Percentiles rank a stretch among this genome's conserved stretches.
Evolutionary conservation across 1,139 yeast species (phyloP).

Genomic region (Scheffersomyces titani): DNA sequence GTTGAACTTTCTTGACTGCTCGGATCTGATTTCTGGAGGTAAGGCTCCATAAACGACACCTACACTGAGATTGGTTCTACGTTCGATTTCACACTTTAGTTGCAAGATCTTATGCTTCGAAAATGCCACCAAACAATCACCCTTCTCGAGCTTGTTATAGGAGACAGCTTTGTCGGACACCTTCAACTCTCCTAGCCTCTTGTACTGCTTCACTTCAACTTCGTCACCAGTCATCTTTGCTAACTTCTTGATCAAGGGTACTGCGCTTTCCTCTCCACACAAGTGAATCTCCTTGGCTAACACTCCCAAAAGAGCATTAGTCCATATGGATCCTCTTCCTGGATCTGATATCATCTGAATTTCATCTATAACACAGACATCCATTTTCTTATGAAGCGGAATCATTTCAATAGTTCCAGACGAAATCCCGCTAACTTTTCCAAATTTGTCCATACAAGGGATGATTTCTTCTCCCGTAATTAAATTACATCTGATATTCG

Average conservation of each 20-base stretch:
- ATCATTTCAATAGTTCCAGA: slow-evolving; percentile 96
- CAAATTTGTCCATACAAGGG: slow-evolving; percentile 65
- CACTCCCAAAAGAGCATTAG: slow-evolving; percentile 85
- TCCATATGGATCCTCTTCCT: slow-evolving; percentile 92
- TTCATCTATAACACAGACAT: slow-evolving; percentile 91
- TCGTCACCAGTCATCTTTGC: slow-evolving; percentile 78
- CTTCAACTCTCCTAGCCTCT: slow-evolving; percentile 71
- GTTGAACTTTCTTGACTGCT: slow-evolving; percentile 81
- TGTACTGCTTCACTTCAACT: slow-evolving; percentile 63
- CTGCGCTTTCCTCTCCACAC: slow-evolving; percentile 90
- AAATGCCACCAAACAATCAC: slow-evolving; percentile 91
- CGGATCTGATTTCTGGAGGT: slow-evolving; percentile 92
- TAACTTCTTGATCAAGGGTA: slow-evolving; percentile 60
- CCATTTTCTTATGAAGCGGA: slow-evolving; percentile 65
- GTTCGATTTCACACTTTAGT: slow-evolving; percentile 66
- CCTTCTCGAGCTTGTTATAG: slow-evolving; percentile 49
- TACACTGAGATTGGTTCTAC: slow-evolving; percentile 61
- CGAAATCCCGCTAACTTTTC: slow-evolving; percentile 70
- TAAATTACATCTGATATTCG: slow-evolving; percentile 73
- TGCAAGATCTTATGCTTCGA: slow-evolving; percentile 71
- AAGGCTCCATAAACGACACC: slow-evolving; percentile 94
- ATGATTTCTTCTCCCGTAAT: slow-evolving; percentile 93
- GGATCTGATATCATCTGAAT: slow-evolving; percentile 91
- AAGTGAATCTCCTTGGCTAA: slow-evolving; percentile 83
- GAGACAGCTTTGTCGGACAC: slow-evolving; percentile 45